Evolutionary conservation across 2,329 filamentous ascomycete genomes (phyloP), one percentile per base, ranked within the genome.

Genomic region (Penicillium sp.): DNA sequence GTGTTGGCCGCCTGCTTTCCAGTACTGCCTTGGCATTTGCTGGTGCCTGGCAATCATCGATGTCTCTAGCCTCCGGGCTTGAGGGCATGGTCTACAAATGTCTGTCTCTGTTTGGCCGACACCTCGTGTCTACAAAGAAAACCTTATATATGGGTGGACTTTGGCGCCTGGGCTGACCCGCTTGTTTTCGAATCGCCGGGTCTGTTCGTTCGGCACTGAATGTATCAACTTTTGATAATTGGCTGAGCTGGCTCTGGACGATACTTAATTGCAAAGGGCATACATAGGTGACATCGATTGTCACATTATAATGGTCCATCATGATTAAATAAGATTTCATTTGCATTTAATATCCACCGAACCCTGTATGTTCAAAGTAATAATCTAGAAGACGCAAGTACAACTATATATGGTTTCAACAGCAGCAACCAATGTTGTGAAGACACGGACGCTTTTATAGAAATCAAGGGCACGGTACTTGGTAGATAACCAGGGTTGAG

Each of bases 71-170:
- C 17, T 45, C 31, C n/a, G 49, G 25, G 36, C n/a, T 48, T 15
- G 58, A 65, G 23, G 23, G 35, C 7, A 13, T 53, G 23, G 29
- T 58, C 4, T 48, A 42, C 29, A 60, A 52, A 10, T 39, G 39
- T 27, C 49, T 66, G 12, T 66, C 62, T 31, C 36, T 54, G 6
- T 25, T 53, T 38, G 61, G 58, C 17, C 41, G 53, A 33, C 43
- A 58, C 0, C 10, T 64, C 6, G 59, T 54, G 58, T 61, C 58
- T 48, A 58, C 56, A 13, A 61, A 43, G 41, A 61, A 57, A 15
- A 33, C 51, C 8, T 45, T 56, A 7, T 35, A 55, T 35, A 27
- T 54, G 9, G 54, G 43, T 3, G 42, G 50, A 4, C 15, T 52
- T 29, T 17, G 13, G 29, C 33, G 9, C 9, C 3, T 36, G n/a